Evolutionary conservation across 805 yeast genomes (phyloP), one percentile per base, ranked within the genome.

Genomic region (Zygosaccharomyces lentus): DNA sequence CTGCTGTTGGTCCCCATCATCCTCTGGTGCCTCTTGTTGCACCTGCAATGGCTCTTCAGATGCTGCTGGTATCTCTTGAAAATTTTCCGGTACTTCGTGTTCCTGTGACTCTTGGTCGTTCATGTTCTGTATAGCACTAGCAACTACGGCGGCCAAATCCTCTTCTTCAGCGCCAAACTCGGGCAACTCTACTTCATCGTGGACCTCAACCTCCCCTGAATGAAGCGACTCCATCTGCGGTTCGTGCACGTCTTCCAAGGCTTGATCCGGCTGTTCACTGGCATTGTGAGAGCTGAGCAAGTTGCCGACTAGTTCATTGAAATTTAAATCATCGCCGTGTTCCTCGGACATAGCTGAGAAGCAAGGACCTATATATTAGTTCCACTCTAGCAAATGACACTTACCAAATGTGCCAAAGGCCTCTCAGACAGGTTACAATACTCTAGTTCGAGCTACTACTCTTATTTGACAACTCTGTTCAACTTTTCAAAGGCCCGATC

Each of bases 101-200:
- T 29, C 43, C 15, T 26, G 43, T 24, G 45, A 27, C 26, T 41
- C 47, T 32, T 43, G 32, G 30, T 55, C 55, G 27, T 38, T 38
- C 49, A 62, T 55, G 30, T 50, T 48, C 10, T 62, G 60, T 26
- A 70, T 68, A 2, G 75, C 75, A 50, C 62, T 68, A 15, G 70
- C 68, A 3, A 69, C 74, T 13, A 66, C 70, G 16, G 67, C 64
- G 16, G 66, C 73, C 23, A 70, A 48, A 6, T 42, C 71, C 34
- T 65, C 71, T 9, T 50, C 54, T n/a, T 48, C 55, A 24, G 36
- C 41, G 6, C 47, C 59, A 32, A 59, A 55, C 34, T 53, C 54
- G 1, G 61, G 63, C n/a, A 58, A 32, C n/a, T 36, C 37, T 10
- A 21, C 44, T 9, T 32, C 31, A 29, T 32, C 36, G 12, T 39